Conservation (phyloP, 495 filamentous ascomycete species). For the Trichoderma erinaceum region DNA sequence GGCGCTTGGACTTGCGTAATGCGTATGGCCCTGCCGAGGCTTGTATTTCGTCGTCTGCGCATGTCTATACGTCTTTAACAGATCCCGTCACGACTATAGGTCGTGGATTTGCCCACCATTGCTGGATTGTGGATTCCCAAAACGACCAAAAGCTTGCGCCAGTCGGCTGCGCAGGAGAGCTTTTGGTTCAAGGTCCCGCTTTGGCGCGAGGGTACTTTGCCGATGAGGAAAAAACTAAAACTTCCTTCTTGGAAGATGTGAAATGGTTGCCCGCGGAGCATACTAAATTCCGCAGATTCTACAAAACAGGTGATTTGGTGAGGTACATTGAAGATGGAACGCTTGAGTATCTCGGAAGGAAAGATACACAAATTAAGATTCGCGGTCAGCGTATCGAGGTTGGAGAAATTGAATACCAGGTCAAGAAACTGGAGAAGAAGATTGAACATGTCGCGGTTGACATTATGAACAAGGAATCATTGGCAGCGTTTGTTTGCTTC, state of each 20-base stretch:
- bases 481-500: slow-evolving; percentile 23
- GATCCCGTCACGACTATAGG: slow-evolving; percentile 13
- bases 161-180: slow-evolving; percentile 41
- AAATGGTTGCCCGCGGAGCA: slow-evolving; percentile 19
- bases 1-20: slow-evolving; percentile 27
- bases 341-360: slow-evolving; percentile 21
- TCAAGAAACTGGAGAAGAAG: background rate
- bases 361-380: slow-evolving; percentile 25
- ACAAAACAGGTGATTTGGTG: slow-evolving; percentile 37
- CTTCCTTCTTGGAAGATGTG: background rate
- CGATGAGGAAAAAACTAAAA: slow-evolving; percentile 11
- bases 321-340: slow-evolving; percentile 20
- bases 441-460: background rate
- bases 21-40: slow-evolving; percentile 42
- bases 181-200: slow-evolving; percentile 30
- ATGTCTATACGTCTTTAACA: background rate
- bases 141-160: slow-evolving; percentile 31
- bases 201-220: slow-evolving; percentile 37
- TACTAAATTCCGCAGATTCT: slow-evolving; percentile 34
- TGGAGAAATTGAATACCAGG: slow-evolving; percentile 22
- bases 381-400: slow-evolving; percentile 25
- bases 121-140: slow-evolving; percentile 33
- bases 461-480: background rate
- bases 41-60: slow-evolving; percentile 12
- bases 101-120: slow-evolving; percentile 33